A percentile compares a stretch with the other conserved stretches of the same genome.
phyloP scores from a whole-genome alignment of 208 protist species.

The Hexamita inflata region DNA sequence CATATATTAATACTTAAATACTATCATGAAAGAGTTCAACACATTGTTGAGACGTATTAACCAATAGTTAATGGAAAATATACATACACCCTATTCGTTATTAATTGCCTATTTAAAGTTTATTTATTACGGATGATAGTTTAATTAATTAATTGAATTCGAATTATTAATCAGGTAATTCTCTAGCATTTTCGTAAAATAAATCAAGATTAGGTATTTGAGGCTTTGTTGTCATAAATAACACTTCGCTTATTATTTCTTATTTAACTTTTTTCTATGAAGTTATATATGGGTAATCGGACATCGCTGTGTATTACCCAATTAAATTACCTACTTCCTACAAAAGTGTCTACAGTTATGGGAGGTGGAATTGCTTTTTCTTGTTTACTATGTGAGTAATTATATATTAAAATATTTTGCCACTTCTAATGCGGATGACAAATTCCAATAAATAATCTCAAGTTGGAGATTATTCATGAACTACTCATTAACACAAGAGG shows the following conservation, averaged over 20 bases:
- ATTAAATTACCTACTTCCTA: background rate
- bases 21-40: background rate
- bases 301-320: background rate
- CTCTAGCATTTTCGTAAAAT: background rate
- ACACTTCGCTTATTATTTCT: background rate
- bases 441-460: too few species aligned
- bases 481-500: too few species aligned
- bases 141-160: background rate
- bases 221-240: background rate
- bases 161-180: background rate
- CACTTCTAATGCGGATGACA: too few species aligned
- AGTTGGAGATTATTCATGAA: too few species aligned
- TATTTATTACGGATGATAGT: background rate
- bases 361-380: too few species aligned
- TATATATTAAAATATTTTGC: too few species aligned
- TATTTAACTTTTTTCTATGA: background rate
- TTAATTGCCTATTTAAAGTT: background rate
- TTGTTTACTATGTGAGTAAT: too few species aligned
- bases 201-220: background rate
- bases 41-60: background rate
- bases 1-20: background rate
- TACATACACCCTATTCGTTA: background rate
- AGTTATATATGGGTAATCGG: background rate
- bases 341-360: background rate
- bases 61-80: background rate